A percentile compares a stretch with the other conserved stretches of the same genome.
Evolutionary conservation across 768 basidiomycete species (phyloP).

Genomic region (Chalciporus pseudorubinellus): DNA sequence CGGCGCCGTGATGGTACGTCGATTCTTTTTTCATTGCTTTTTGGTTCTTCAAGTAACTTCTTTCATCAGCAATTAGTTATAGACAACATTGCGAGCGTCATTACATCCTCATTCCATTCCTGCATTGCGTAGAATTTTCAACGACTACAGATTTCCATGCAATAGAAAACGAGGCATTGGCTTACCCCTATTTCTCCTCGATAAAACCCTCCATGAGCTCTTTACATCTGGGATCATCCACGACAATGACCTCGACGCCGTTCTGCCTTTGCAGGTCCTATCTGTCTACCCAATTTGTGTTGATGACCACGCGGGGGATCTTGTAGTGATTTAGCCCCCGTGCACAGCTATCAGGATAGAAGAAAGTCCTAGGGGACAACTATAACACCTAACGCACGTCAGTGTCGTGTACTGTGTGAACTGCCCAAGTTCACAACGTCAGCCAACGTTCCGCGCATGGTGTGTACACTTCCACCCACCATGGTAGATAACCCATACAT

Average conservation of each 20-base stretch:
- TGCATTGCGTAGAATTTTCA: conserved; percentile 21
- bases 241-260: conserved; percentile 54
- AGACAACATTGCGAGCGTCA: conserved; percentile 10
- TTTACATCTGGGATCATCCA: conserved; percentile 50
- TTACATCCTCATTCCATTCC: conserved; percentile 65
- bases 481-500: conserved; percentile 50
- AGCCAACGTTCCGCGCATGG: too few relatives aligned
- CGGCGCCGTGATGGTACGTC: conserved; percentile 19
- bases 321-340: conserved; percentile 61
- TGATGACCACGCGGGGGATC: conserved; percentile 64
- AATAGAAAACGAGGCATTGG: conserved; percentile 4
- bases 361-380: background rate
- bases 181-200: conserved; percentile 48
- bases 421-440: background rate
- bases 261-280: conserved; percentile 50
- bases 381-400: conserved; percentile 25
- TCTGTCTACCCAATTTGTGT: conserved; percentile 49
- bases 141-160: conserved; percentile 1
- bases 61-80: conserved; percentile 1
- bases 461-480: conserved; percentile 31
- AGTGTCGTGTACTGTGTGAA: conserved; percentile 37
- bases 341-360: conserved; percentile 47
- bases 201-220: conserved; percentile 58
- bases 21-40: background rate
- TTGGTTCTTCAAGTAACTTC: background rate